These are phyloP conservation scores for Lanmaoa pseudosensibilis DNA, from an alignment of 768 basidiomycete species.

Conservation along the genomic window DNA sequence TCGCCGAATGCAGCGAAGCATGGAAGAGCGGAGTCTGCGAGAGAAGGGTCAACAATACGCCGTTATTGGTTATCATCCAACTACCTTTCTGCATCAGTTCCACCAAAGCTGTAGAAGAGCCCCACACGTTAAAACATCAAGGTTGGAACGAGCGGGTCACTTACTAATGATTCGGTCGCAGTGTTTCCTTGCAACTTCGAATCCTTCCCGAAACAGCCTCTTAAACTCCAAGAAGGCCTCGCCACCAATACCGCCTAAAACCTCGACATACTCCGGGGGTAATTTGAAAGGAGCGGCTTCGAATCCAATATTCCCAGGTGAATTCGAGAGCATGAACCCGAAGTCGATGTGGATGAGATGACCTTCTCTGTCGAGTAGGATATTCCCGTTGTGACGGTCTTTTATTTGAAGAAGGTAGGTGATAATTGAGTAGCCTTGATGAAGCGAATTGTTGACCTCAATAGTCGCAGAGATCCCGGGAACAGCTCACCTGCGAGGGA, in stretches of 20 bases:
- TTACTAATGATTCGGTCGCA: constrained; percentile 93
- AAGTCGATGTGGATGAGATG: constrained; percentile 98
- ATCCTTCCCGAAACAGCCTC: constrained; percentile 86
- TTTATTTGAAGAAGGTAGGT: constrained; percentile 98
- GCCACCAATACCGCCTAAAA: constrained; percentile 82
- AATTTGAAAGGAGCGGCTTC: constrained; percentile 99
- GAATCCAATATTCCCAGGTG: constrained; percentile 96
- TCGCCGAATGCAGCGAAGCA: constrained; percentile 92
- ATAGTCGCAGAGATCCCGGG: not conserved
- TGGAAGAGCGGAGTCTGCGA: constrained; percentile 78
- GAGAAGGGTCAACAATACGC: constrained; percentile 2
- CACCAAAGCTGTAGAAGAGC: constrained; percentile 61
- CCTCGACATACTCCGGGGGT: constrained; percentile 92
- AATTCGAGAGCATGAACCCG: constrained; percentile 96
- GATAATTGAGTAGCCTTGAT: constrained; percentile 84
- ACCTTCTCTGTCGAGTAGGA: constrained; percentile 91
- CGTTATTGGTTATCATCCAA: constrained; percentile 4
- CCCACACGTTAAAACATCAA: constrained; percentile 5
- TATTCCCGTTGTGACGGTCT: constrained; percentile 98
- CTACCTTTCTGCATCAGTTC: constrained; percentile 97
- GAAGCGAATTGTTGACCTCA: not conserved
- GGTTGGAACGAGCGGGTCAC: constrained; percentile 23
- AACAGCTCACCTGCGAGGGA: constrained; percentile 70
- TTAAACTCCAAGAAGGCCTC: constrained; percentile 82
- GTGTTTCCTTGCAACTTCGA: constrained; percentile 91